Evolutionary conservation across 495 filamentous ascomycete species (phyloP), one percentile per base, ranked within the genome.

Genomic region (Penicillium mononematosum): DNA sequence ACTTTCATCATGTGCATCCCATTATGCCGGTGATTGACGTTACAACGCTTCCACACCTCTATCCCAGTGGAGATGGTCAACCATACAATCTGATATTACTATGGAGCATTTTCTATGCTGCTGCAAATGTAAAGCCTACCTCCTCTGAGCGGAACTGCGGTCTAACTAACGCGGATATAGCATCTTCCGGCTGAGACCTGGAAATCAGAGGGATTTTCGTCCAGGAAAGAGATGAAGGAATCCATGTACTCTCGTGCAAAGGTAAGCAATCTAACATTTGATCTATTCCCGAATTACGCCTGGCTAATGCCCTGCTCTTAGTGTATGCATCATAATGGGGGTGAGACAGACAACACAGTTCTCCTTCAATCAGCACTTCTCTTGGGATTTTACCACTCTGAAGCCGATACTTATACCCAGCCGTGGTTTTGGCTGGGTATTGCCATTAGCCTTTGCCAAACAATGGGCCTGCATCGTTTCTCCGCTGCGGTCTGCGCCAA

Each of bases 71-170:
- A 9, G 59, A 65, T 11, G 50, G 65, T 12, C 53, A 61, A n/a
- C 59, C 68, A 5, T 65, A 69, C 42, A 78, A 74, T 41, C 10
- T 73, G 0, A 48, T 77, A 17, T 56, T 78, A 3, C 41, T 76
- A 11, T 79, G 75, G 75, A 73, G 74, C 54, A 56, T 79, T 11
- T 75, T 76, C n/a, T 76, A 70, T 52, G 72, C 63, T 38, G 70
- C 70, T 1, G 58, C 58, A 0, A 75, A 77, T 62, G 74, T 72
- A 50, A 48, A n/a, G 4, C 16, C 10, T n/a, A 29, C 12, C 39
- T 56, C 31, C 7, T 17, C 17, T 51, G 3, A 43, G 22, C 5
- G 19, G 3, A 16, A 27, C 3, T 61, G 11, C 29, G 71, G 62
- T 73, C 70, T 44, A 45, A 17, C 53, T 55, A 55, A 55, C 22